Percentiles rank a stretch among this genome's conserved stretches.
Conservation (phyloP, 805 yeast genomes). For the Wickerhamiella bombiphila region DNA sequence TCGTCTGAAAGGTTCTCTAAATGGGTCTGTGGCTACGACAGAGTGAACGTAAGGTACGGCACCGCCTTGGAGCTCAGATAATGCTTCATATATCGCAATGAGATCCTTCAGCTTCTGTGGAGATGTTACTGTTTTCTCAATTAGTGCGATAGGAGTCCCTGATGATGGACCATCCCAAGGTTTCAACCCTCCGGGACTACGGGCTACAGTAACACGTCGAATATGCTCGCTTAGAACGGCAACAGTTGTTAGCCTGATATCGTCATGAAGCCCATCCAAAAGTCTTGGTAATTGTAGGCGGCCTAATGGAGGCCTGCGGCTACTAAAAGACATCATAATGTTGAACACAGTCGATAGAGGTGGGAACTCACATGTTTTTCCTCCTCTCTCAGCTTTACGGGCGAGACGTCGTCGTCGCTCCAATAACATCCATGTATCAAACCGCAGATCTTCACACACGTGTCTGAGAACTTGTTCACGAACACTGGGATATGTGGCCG, state of each 20-base stretch:
- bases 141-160: not conserved
- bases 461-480: constrained; percentile 3
- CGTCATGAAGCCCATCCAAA: not conserved
- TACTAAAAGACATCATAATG: too few species aligned
- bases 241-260: not conserved
- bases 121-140: not conserved
- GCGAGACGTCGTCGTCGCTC: not conserved
- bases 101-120: not conserved
- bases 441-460: not conserved
- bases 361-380: constrained; percentile 3
- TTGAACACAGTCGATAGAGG: constrained; percentile 78
- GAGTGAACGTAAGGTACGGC: constrained; percentile 9
- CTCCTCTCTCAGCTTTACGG: not conserved
- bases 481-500: constrained; percentile 6
- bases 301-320: constrained; percentile 5
- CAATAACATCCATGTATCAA: not conserved
- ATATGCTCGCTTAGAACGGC: not conserved
- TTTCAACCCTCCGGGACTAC: too few species aligned
- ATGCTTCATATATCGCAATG: constrained; percentile 3
- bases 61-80: constrained; percentile 9
- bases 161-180: too few species aligned
- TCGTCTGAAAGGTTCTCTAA: not conserved
- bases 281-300: not conserved
- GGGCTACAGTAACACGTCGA: not conserved
- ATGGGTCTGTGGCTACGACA: constrained; percentile 11